These are phyloP conservation scores for Candida albicans DNA, from an alignment of 1,139 yeast species.

Conservation along the genomic window DNA sequence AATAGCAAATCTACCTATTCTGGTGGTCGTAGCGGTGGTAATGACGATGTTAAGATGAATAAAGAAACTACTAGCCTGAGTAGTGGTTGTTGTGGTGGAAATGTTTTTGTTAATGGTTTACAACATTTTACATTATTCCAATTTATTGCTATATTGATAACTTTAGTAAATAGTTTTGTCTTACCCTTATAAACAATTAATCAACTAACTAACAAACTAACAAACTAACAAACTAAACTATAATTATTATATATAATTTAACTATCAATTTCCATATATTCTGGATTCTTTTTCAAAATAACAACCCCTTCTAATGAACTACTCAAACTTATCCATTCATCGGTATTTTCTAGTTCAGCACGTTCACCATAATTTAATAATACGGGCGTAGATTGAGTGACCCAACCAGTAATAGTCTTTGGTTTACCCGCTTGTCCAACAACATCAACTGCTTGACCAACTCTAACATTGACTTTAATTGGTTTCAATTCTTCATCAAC, in stretches of 20 bases:
- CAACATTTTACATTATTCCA: background rate
- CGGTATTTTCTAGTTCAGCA: constrained; percentile 89
- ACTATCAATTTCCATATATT: constrained; percentile 68
- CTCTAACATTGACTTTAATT: constrained; percentile 92
- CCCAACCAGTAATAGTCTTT: constrained; percentile 99
- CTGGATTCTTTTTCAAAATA: constrained; percentile 87
- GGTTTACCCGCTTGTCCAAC: constrained; percentile 99
- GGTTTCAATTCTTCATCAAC: constrained; percentile 88
- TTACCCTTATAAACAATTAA: background rate
- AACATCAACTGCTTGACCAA: constrained; percentile 97
- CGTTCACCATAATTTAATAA: constrained; percentile 90
- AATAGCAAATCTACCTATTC: no score
- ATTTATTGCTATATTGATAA: background rate
- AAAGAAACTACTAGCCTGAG: no score
- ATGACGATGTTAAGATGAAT: no score
- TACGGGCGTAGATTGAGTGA: constrained; percentile 97
- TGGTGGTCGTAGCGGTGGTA: no score
- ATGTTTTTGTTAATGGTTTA: no score
- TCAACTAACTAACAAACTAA: no score
- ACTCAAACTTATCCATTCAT: constrained; percentile 83
- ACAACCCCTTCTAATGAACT: constrained; percentile 90
- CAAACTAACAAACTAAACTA: background rate
- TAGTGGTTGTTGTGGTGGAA: no score
- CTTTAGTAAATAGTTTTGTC: background rate
- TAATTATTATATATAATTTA: constrained; percentile 12